Base-by-base conservation (phyloP, 352 stramenopile species). In the Salisapilia sapeloensis region DNA sequence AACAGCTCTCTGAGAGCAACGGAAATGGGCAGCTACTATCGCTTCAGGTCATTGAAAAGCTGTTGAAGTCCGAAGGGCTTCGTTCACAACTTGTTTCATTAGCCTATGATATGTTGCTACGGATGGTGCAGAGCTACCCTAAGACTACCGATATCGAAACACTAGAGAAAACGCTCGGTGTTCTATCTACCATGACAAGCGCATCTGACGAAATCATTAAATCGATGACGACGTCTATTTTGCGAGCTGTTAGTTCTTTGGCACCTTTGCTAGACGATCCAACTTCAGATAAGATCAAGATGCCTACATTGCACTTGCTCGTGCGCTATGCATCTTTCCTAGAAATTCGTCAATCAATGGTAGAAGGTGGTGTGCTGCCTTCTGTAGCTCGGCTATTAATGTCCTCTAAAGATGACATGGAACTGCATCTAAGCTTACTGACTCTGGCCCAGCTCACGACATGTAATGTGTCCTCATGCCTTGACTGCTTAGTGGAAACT, bases 261-360 rank as follows among this genome's bases (percentile, higher is more conserved):
- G n/a, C n/a, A 1, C 33, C 56, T 6, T 27, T 83, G 17, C 19
- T 80, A 9, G 40, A 42, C 2, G 29, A 26, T 19, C 38, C 36
- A 18, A 29, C 40, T 9, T 56, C 34, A 4, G 53, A 55, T 20
- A 40, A 35, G 4, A 45, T 77, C 17, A 61, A 61, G 2, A 29
- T 80, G 9, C 62, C 79, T 17, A 45, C 54, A 7, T 42, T 83
- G 11, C 78, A 76, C 32, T 40, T 86, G 38, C 44, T 83, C 6
- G 66, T 86, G 2, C 81, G 72, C 16, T 86, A 75, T 29, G 61
- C 66, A 3, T 65, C 66, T 0, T 55, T 49, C 0, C 24, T 29
- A 15, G 54, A 78, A 9, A 37, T 76, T 14, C 50, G 63, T 1
- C 38, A 16, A 4, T 40, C 42, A 1, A 74, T 86, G 46, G 29